phyloP scores from a whole-genome alignment of 306 rosid genomes.

The Medicago truncatula region DNA sequence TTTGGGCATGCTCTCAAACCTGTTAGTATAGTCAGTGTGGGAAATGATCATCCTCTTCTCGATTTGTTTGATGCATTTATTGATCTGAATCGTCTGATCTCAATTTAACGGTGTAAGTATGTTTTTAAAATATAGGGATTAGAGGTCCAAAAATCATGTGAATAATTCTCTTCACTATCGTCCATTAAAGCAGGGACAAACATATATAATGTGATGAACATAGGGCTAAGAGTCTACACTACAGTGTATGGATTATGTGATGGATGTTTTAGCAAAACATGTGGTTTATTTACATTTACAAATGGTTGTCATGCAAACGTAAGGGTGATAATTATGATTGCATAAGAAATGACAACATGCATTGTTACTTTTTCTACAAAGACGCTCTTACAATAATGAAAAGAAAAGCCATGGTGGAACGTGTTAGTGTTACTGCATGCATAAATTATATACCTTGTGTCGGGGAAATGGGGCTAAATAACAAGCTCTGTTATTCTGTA shows the following conservation, averaged over 20 bases:
- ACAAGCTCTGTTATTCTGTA: slow-evolving; percentile 44
- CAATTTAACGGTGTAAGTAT: no score
- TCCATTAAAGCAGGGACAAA: no score
- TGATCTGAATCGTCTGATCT: no score
- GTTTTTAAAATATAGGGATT: neutral
- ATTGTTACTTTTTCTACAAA: slow-evolving; percentile 35
- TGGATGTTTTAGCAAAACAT: no score
- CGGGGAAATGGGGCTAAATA: slow-evolving; percentile 67
- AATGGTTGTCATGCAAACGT: slow-evolving; percentile 43
- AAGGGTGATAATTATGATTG: slow-evolving; percentile 48
- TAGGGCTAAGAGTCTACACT: no score
- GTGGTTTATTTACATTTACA: slow-evolving; percentile 20
- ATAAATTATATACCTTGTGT: slow-evolving; percentile 56
- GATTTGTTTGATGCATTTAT: no score
- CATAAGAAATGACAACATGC: slow-evolving; percentile 50
- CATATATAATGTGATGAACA: no score
- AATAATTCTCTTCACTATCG: no score
- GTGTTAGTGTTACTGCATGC: slow-evolving; percentile 46
- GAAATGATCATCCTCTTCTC: neutral
- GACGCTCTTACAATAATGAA: slow-evolving; percentile 39
- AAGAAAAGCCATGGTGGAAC: slow-evolving; percentile 38
- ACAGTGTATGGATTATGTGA: no score
- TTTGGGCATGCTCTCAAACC: slow-evolving; percentile 41
- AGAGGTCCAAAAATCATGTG: no score
- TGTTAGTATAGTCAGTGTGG: slow-evolving; percentile 9